A percentile compares a stretch with the other conserved stretches of the same genome.
Evolutionary conservation across 2,329 filamentous ascomycete genomes (phyloP).

Genomic region (Aspergillus sp.): DNA sequence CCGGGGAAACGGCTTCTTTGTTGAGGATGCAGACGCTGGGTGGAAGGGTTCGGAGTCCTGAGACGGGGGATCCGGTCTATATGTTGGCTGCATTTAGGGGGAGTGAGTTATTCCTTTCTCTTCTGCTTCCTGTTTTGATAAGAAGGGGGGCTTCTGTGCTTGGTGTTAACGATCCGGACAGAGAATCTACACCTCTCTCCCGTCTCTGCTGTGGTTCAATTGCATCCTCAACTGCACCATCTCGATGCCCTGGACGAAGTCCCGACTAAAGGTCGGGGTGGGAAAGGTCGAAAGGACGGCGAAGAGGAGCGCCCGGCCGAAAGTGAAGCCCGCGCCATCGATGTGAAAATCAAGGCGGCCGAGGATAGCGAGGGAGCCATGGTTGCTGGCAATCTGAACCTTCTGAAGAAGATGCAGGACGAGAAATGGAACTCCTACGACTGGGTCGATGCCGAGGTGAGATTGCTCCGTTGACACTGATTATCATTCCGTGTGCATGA

Average conservation of each 20-base stretch:
- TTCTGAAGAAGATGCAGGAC: constrained; percentile 74
- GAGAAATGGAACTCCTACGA: constrained; percentile 78
- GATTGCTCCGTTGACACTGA: constrained; percentile 2
- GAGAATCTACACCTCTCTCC: constrained; percentile 85
- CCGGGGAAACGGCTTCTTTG: constrained; percentile 48
- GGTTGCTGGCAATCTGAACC: constrained; percentile 70
- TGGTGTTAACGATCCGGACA: constrained; percentile 33
- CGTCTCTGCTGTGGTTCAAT: constrained; percentile 77
- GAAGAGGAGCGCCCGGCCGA: constrained; percentile 47
- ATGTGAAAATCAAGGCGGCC: constrained; percentile 80
- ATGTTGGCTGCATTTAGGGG: constrained; percentile 91
- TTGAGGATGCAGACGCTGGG: constrained; percentile 80
- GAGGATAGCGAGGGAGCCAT: constrained; percentile 64
- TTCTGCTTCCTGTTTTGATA: not conserved
- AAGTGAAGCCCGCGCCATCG: constrained; percentile 70
- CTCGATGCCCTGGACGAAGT: constrained; percentile 80
- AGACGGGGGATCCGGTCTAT: constrained; percentile 71
- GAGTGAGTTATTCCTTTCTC: constrained; percentile 52
- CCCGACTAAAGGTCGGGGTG: constrained; percentile 32
- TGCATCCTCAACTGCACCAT: constrained; percentile 90
- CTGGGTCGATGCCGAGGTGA: constrained; percentile 75
- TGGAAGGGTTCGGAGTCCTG: constrained; percentile 70
- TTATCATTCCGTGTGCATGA: not conserved
- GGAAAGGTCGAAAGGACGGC: constrained; percentile 38
- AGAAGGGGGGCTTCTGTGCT: not conserved